These are phyloP conservation scores for Solanum corneliomulleri DNA, from an alignment of 257 asterid species.

Conservation along the genomic window DNA sequence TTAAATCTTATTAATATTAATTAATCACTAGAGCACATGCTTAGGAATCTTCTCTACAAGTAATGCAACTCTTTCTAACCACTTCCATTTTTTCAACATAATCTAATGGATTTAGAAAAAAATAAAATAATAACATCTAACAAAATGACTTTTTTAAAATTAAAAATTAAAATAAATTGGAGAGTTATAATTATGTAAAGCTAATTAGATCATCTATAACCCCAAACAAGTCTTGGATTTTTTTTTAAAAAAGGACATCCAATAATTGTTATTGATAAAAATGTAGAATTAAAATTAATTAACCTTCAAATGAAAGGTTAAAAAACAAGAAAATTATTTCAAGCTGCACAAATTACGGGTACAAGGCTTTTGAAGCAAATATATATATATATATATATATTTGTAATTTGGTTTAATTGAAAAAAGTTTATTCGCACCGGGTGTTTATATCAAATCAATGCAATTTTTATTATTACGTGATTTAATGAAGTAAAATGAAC, in stretches of 20 bases:
- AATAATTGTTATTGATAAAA: not conserved
- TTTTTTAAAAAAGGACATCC: not conserved
- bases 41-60: conserved; percentile 6
- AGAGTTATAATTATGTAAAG: not conserved
- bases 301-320: not conserved
- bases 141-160: too few relatives aligned
- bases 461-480: too few relatives aligned
- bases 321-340: not conserved
- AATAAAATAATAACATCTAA: not conserved
- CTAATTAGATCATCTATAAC: not conserved
- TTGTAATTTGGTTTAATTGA: too few relatives aligned
- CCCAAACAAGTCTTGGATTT: not conserved
- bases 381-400: too few relatives aligned
- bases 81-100: not conserved
- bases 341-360: not conserved
- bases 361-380: not conserved
- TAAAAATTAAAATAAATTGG: not conserved
- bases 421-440: too few relatives aligned
- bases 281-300: not conserved
- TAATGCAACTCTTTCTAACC: not conserved
- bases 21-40: conserved; percentile 6
- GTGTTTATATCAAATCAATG: too few relatives aligned
- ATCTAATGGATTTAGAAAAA: not conserved
- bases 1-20: conserved; percentile 5
- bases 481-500: too few relatives aligned